Evolutionary conservation across 768 basidiomycete genomes (phyloP).

Genomic region (Agrocybe praecox): DNA sequence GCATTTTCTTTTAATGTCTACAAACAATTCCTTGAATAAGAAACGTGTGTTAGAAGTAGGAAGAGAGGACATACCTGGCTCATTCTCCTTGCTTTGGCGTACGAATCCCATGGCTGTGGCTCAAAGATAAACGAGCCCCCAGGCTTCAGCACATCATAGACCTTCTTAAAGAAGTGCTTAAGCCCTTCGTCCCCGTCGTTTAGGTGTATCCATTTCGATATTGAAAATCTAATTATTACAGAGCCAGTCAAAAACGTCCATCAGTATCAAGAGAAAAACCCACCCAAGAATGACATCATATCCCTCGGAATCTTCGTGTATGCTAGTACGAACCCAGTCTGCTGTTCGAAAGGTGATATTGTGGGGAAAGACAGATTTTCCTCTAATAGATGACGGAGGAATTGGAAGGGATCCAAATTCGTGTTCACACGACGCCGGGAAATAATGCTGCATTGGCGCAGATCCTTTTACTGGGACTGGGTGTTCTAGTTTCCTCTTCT

Average conservation of each 20-base stretch:
- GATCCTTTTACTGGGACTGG: not conserved
- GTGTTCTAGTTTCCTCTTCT: slow-evolving; percentile 26
- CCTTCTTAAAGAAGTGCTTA: slow-evolving; percentile 64
- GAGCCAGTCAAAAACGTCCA: not conserved
- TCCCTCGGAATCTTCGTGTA: slow-evolving; percentile 56
- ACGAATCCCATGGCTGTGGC: slow-evolving; percentile 85
- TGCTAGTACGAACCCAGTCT: slow-evolving; percentile 68
- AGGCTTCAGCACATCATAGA: slow-evolving; percentile 54
- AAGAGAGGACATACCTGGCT: slow-evolving; percentile 42
- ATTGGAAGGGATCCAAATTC: slow-evolving; percentile 76
- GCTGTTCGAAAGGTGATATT: slow-evolving; percentile 73
- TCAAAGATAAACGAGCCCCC: slow-evolving; percentile 79
- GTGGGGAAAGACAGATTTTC: slow-evolving; percentile 64
- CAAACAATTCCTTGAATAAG: not conserved
- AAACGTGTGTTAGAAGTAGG: not conserved
- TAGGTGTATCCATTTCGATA: slow-evolving; percentile 93
- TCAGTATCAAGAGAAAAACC: slow-evolving; percentile 22
- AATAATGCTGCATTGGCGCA: slow-evolving; percentile 47
- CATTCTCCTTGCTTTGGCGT: slow-evolving; percentile 76
- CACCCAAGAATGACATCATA: slow-evolving; percentile 86
- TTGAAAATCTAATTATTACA: slow-evolving; percentile 71
- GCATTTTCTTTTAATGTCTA: slow-evolving; percentile 62
- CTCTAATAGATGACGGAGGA: slow-evolving; percentile 40
- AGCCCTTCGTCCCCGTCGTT: slow-evolving; percentile 78
- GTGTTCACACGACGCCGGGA: slow-evolving; percentile 78